Conservation (phyloP, 768 basidiomycete genomes). For the Leccinum barrowsii region DNA sequence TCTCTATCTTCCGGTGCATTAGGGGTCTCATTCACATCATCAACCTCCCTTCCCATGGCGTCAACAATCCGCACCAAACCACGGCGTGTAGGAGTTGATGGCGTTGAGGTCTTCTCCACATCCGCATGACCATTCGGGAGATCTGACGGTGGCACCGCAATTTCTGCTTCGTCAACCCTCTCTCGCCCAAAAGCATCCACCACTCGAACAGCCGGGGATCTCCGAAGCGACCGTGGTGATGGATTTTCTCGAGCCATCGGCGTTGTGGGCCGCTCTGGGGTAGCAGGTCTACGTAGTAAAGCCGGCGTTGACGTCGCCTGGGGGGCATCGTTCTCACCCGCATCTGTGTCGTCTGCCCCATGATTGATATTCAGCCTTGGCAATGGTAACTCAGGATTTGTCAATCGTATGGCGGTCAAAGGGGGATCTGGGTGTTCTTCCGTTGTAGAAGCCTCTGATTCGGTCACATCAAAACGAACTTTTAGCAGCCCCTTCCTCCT, state of each 20-base stretch:
- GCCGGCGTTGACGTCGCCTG: slow-evolving; percentile 1
- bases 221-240: slow-evolving; percentile 38
- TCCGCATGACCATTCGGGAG: slow-evolving; percentile 17
- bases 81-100: slow-evolving; percentile 23
- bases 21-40: slow-evolving; percentile 34
- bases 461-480: slow-evolving; percentile 64
- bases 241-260: slow-evolving; percentile 24
- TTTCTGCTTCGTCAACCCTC: slow-evolving; percentile 20
- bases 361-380: slow-evolving; percentile 1
- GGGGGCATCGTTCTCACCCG: slow-evolving; percentile 3
- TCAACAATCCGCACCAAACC: slow-evolving; percentile 60
- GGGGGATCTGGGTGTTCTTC: slow-evolving; percentile 27
- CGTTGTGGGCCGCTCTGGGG: slow-evolving; percentile 22
- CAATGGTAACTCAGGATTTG: slow-evolving; percentile 19
- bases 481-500: slow-evolving; percentile 57
- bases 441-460: slow-evolving; percentile 32
- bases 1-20: slow-evolving; percentile 19
- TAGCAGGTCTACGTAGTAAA: slow-evolving; percentile 12
- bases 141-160: neutral
- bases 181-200: slow-evolving; percentile 70
- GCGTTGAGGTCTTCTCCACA: slow-evolving; percentile 10
- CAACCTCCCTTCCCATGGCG: slow-evolving; percentile 63
- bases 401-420: slow-evolving; percentile 25
- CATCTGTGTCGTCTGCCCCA: slow-evolving; percentile 8
- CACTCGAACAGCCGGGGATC: slow-evolving; percentile 55